Base-by-base conservation (phyloP, 2,329 filamentous ascomycete genomes). In the Cryoendolithus antarcticus region DNA sequence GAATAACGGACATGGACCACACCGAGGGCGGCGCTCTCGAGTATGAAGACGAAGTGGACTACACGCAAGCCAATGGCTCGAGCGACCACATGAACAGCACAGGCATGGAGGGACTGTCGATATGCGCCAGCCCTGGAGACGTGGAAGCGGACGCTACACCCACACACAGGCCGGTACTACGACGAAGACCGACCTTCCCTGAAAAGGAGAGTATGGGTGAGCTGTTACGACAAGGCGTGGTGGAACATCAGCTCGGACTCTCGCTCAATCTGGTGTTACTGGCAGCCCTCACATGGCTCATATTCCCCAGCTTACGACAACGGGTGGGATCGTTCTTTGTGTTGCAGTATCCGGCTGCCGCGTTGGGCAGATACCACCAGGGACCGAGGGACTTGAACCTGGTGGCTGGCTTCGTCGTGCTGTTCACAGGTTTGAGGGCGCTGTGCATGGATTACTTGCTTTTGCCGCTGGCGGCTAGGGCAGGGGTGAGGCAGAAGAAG, bases 321-420 rank as follows among this genome's bases (percentile, higher is more conserved):
- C 77, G 82, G 54, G 93, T 86, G n/a, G 71, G 73, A 54, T 91
- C 88, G 51, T 94, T 94, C 69, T 86, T 93, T 64, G 74, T 77
- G 41, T 73, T 95, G 42, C 88, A 84, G 42, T 91, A 96, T 66
- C 63, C 75, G 0, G 32, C 30, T 7, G 35, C 39, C 2, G 9
- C 35, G 10, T 11, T 27, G 21, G 78, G 75, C 33, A 64, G 73
- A 44, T 96, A 94, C 61, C 75, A 74, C 34, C 74, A 81, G 49
- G 89, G 91, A 44, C 72, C 70, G 58, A 80, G 93, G 55, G 91
- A 98, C 62, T 66, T 76, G 46, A 82, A 80, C 58, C 75, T 88
- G 54, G 78, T 95, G 34, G 58, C 74, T 8, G 81, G 82, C 56
- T 89, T 80, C 67, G 75, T 93, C 49, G 70, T 94, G 40, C 72